Evolutionary conservation across 306 rosid species (phyloP).

Genomic region (Argentina anserina): DNA sequence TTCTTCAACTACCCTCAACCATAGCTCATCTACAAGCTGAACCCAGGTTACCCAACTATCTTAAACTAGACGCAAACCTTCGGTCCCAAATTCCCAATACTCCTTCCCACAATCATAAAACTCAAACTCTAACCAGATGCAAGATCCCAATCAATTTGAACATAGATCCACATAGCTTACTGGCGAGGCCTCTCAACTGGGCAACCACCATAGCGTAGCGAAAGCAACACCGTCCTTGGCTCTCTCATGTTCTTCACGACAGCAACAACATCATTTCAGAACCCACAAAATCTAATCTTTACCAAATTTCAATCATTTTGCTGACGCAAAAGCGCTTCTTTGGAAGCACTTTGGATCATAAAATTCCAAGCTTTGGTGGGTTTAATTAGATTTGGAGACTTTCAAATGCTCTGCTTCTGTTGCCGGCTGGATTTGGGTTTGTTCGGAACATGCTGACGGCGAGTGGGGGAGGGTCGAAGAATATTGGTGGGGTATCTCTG

Average conservation of each 20-base stretch:
- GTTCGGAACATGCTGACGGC: conserved; percentile 71
- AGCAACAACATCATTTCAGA: conserved; percentile 35
- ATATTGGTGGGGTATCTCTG: conserved; percentile 38
- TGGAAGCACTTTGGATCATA: conserved; percentile 34
- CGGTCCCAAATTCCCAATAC: background rate
- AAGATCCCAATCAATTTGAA: background rate
- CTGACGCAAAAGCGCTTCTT: conserved; percentile 46
- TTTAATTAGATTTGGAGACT: conserved; percentile 25
- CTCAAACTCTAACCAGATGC: background rate
- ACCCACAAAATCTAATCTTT: conserved; percentile 36
- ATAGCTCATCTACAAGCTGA: too few species aligned
- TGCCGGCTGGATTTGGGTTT: conserved; percentile 41
- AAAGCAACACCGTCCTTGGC: conserved; percentile 54
- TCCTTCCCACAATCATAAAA: background rate
- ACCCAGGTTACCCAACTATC: too few species aligned
- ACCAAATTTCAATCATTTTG: conserved; percentile 26
- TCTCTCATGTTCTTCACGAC: conserved; percentile 43
- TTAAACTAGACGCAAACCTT: too few species aligned
- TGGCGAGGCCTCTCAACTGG: conserved; percentile 62
- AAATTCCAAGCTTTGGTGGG: conserved; percentile 31
- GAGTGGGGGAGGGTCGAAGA: conserved; percentile 45
- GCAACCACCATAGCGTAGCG: conserved; percentile 46
- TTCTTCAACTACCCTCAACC: too few species aligned
- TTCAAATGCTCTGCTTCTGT: conserved; percentile 27
- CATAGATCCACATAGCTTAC: conserved; percentile 53